Conservation (phyloP, 805 yeast genomes). For the Lipomyces chichibuensis region DNA sequence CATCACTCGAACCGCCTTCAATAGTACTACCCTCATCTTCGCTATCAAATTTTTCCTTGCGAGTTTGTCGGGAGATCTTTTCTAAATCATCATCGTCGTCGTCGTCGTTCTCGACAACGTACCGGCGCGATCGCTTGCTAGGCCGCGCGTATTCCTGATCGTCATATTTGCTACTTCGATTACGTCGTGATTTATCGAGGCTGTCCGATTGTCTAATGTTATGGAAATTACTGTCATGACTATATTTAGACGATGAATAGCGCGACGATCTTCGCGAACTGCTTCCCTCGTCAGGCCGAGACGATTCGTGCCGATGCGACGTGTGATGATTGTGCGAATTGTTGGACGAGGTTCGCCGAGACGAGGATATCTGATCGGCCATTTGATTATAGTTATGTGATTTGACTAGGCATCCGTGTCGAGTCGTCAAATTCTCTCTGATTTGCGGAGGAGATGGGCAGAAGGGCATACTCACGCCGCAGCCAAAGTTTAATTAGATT, state of each 20-base stretch:
- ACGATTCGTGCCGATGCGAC: constrained; percentile 7
- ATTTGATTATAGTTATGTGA: not conserved
- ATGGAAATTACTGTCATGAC: not conserved
- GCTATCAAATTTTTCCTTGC: not conserved
- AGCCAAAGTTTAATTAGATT: no score
- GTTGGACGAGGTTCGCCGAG: not conserved
- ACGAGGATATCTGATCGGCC: not conserved
- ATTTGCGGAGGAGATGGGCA: no score
- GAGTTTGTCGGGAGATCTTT: constrained; percentile 4
- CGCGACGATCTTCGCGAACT: constrained; percentile 1
- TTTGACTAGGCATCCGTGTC: not conserved
- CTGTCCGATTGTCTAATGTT: not conserved
- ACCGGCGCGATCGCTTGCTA: not conserved
- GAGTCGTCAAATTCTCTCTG: not conserved
- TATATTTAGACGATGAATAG: not conserved
- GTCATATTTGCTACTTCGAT: constrained; percentile 4
- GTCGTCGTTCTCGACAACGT: constrained; percentile 3
- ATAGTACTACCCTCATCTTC: not conserved
- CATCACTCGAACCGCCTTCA: not conserved
- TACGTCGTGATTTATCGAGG: not conserved
- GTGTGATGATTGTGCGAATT: not conserved
- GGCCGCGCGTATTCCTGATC: not conserved
- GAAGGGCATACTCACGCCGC: no score
- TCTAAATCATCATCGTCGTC: constrained; percentile 10
- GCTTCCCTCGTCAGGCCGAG: not conserved